Evolutionary conservation across 441 rosid species (phyloP), one percentile per base, ranked within the genome.

Genomic region (Hura crepitans): DNA sequence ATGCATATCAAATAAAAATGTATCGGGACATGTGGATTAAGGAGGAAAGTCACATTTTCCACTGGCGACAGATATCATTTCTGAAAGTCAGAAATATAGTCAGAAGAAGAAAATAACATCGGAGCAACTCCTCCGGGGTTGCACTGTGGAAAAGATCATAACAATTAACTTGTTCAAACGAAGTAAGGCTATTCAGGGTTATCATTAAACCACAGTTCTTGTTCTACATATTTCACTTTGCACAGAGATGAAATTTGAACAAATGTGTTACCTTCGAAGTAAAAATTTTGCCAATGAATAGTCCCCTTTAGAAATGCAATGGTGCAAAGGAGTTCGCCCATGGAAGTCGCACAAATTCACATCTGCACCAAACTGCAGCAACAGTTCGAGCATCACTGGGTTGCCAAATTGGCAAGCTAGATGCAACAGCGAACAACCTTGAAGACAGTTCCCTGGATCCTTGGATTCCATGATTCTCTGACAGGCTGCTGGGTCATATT

Each of bases 261-360:
- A 6, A n/a, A 22, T 3, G 23, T 25, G 35, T 66, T 84, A 93
- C 97, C 96, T 89, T 81, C 88, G 84, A 63, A 93, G 91, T 53
- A 91, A 83, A 77, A 86, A 75, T 82, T 93, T 93, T 5, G 98
- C 96, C 61, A 88, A 79, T 50, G 72, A 31, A 79, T 89, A 85
- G 80, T 88, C 80, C 70, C 89, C 79, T 62, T 77, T 66, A 53
- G 90, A 72, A 69, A 93, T 79, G 81, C 97, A 93, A 67, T 79
- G 88, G 79, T 91, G 98, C 78, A 93, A 81, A 58, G 98, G 94
- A 78, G 97, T 87, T 76, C 93, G 82, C 77, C 91, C 91, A 49
- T 88, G 94, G 78, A 80, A 89, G 74, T 93, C 98, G 4, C 78
- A 81, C 77, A 75, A 61, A 80, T 91, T 89, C 71, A 86, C 75